A percentile compares a stretch with the other conserved stretches of the same genome.
phyloP scores from a whole-genome alignment of 176 grass and related monocot species.

The Calamus simplicifolius region DNA sequence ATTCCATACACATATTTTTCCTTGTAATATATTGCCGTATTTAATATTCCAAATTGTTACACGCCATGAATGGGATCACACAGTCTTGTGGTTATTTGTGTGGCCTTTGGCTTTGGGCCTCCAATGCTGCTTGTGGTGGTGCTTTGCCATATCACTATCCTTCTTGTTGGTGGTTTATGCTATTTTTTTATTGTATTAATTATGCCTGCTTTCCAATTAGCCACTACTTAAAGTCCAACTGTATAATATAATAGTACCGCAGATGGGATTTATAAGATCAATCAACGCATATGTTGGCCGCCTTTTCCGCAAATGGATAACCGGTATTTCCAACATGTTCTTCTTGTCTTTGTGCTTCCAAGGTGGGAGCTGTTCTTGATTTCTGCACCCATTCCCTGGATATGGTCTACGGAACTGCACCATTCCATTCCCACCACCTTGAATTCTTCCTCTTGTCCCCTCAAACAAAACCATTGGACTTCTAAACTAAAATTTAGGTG shows the following conservation, averaged over 20 bases:
- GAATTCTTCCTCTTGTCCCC: conserved; percentile 80
- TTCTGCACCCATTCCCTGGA: conserved; percentile 6
- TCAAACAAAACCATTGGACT: conserved; percentile 97
- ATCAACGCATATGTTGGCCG: conserved; percentile 10
- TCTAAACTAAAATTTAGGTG: conserved; percentile 65
- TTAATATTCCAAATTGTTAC: too few relatives aligned
- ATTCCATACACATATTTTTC: too few relatives aligned
- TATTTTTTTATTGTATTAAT: conserved; percentile 11
- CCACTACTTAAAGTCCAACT: conserved; percentile 3
- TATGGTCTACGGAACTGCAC: conserved; percentile 64
- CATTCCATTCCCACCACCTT: conserved; percentile 67
- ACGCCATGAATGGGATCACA: too few relatives aligned
- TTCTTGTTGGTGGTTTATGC: conserved; percentile 15
- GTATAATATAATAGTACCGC: neutral
- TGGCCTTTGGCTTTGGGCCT: conserved; percentile 4
- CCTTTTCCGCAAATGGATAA: conserved; percentile 12
- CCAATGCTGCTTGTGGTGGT: conserved; percentile 21
- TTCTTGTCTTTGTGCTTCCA: conserved; percentile 33
- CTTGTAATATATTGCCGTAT: too few relatives aligned
- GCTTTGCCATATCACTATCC: conserved; percentile 15
- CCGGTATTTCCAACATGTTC: conserved; percentile 23
- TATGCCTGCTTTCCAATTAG: conserved; percentile 19
- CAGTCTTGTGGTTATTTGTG: too few relatives aligned
- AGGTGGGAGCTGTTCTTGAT: conserved; percentile 22
- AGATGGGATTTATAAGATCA: conserved; percentile 8